Conservation (phyloP, 176 grass and related monocot species). For the Phoenix roebelenii region DNA sequence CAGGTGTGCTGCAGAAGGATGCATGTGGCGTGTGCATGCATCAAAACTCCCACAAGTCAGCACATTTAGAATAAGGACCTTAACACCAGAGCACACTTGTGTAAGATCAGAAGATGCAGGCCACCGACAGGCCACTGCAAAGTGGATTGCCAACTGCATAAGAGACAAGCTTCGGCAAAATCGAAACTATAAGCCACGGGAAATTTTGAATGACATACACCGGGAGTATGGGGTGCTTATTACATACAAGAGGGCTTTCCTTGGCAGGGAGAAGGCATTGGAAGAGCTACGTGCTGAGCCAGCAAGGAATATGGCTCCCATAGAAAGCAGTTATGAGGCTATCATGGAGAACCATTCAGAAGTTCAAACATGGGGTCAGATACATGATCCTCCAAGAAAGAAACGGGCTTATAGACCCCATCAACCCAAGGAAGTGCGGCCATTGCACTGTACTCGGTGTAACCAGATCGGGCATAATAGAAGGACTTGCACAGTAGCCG, state of each 20-base stretch:
- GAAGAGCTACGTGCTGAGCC: slow-evolving; percentile 6
- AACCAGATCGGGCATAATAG: slow-evolving; percentile 18
- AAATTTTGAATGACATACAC: slow-evolving; percentile 16
- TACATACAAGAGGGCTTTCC: slow-evolving; percentile 20
- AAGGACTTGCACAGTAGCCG: slow-evolving; percentile 3
- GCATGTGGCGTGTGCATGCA: slow-evolving; percentile 20
- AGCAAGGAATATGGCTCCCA: not conserved
- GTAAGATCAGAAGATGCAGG: slow-evolving; percentile 11
- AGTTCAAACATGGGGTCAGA: slow-evolving; percentile 3
- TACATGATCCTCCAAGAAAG: slow-evolving; percentile 16
- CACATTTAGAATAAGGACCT: slow-evolving; percentile 19
- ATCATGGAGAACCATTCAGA: not conserved
- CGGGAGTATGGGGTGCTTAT: slow-evolving; percentile 11
- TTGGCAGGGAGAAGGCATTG: slow-evolving; percentile 15
- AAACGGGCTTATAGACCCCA: not conserved
- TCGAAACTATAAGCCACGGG: slow-evolving; percentile 15
- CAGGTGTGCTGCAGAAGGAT: slow-evolving; percentile 21
- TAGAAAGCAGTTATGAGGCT: slow-evolving; percentile 1
- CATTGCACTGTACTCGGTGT: slow-evolving; percentile 18
- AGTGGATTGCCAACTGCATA: slow-evolving; percentile 22
- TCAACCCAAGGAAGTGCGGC: slow-evolving; percentile 13
- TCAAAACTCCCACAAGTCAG: slow-evolving; percentile 14
- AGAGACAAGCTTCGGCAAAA: slow-evolving; percentile 17
- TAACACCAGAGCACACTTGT: slow-evolving; percentile 14
- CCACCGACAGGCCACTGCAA: slow-evolving; percentile 13